Conservation (phyloP, 345 rosid genomes). For the Rhodamnia argentea region DNA sequence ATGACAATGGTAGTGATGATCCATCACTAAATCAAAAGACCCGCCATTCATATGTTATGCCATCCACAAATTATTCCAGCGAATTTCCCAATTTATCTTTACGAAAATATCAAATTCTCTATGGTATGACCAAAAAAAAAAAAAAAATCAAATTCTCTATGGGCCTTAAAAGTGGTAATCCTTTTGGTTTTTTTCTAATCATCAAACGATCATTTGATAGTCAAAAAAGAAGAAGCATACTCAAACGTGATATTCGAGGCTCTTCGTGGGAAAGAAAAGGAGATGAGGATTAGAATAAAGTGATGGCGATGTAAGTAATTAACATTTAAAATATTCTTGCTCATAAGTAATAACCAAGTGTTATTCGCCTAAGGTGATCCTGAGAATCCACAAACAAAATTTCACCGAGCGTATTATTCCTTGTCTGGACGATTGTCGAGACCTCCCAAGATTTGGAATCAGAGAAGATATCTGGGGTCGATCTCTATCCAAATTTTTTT, state of each 20-base stretch:
- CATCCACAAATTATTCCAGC: background rate
- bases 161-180: background rate
- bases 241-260: background rate
- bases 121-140: no score
- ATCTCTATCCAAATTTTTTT: background rate
- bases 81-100: background rate
- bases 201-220: background rate
- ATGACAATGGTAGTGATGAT: background rate
- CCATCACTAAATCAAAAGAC: background rate
- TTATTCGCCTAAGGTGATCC: constrained; percentile 16
- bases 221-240: constrained; percentile 4
- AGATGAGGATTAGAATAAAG: constrained; percentile 19
- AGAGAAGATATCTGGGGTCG: background rate
- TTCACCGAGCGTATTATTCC: constrained; percentile 16
- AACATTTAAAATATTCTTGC: background rate
- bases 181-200: background rate
- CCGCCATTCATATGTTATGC: background rate
- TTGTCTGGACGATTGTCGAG: constrained; percentile 20
- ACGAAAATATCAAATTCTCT: background rate
- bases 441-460: constrained; percentile 22
- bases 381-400: constrained; percentile 16
- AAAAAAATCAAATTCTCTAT: background rate
- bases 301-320: constrained; percentile 4
- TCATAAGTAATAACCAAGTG: background rate
- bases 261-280: background rate